A percentile compares a stretch with the other conserved stretches of the same genome.
Conservation (phyloP, 768 basidiomycete species). For the Boletus reticulatus region DNA sequence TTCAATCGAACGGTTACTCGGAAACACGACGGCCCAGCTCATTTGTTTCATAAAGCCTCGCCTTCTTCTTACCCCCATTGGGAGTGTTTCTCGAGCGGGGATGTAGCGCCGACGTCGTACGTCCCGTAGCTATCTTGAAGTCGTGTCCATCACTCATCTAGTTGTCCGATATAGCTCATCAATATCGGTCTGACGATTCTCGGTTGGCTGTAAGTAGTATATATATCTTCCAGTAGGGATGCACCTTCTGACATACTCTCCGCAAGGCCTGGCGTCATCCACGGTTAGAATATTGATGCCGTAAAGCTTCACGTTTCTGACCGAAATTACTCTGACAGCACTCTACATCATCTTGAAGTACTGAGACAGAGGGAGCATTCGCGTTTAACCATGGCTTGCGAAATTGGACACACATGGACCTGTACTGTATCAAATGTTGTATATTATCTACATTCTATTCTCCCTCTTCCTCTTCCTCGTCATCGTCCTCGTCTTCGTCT, state of each 20-base stretch:
- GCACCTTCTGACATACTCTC: conserved; percentile 9
- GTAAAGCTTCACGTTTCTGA: not conserved
- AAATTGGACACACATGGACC: not conserved
- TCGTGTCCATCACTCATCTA: not conserved
- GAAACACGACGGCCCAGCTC: conserved; percentile 4
- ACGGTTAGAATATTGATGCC: conserved; percentile 39
- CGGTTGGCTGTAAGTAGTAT: conserved; percentile 66
- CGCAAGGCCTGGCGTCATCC: conserved; percentile 72
- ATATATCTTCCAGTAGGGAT: not conserved
- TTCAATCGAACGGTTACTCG: not conserved
- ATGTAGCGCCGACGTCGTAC: conserved; percentile 70
- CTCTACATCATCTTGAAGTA: conserved; percentile 83
- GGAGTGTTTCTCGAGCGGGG: conserved; percentile 90
- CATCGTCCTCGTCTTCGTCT: conserved; percentile 2
- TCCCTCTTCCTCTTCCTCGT: conserved; percentile 12
- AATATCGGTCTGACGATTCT: conserved; percentile 79
- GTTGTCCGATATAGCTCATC: conserved; percentile 42
- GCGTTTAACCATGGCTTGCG: not conserved
- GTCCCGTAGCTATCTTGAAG: conserved; percentile 26
- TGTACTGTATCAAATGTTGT: conserved; percentile 8
- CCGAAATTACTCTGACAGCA: conserved; percentile 41
- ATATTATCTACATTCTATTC: not conserved
- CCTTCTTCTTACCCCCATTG: conserved; percentile 76
- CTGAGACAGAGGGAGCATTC: conserved; percentile 24
- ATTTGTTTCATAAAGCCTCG: conserved; percentile 41